phyloP scores from a whole-genome alignment of 805 yeast genomes.

The Soucietia sequanensis region DNA sequence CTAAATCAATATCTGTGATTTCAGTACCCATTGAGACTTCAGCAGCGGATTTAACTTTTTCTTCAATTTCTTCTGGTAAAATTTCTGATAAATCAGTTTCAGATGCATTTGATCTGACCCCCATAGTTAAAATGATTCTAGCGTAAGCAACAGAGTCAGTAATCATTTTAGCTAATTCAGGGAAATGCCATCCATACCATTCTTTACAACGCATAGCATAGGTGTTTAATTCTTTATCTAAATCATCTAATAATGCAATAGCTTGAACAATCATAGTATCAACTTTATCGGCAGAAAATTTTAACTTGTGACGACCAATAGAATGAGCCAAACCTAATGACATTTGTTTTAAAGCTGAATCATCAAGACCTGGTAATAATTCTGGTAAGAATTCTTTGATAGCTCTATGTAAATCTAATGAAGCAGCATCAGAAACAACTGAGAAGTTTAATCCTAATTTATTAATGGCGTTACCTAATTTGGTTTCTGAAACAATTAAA shows the following conservation, averaged over 20 bases:
- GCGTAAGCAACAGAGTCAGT: conserved; percentile 96
- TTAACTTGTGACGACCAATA: conserved; percentile 96
- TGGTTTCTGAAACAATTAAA: conserved; percentile 90
- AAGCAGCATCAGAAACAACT: conserved; percentile 92
- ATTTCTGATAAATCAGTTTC: conserved; percentile 72
- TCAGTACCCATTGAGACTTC: conserved; percentile 99
- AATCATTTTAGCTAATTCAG: conserved; percentile 96
- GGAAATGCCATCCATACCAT: conserved; percentile 99
- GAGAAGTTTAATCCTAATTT: conserved; percentile 85
- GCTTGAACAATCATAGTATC: conserved; percentile 99
- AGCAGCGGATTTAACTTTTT: conserved; percentile 86
- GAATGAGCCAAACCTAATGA: conserved; percentile 98
- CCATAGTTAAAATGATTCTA: conserved; percentile 90
- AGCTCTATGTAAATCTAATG: conserved; percentile 92
- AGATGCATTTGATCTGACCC: conserved; percentile 85
- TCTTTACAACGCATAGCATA: conserved; percentile 99
- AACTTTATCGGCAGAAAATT: conserved; percentile 96
- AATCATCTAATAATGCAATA: conserved; percentile 91
- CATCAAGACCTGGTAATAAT: conserved; percentile 88
- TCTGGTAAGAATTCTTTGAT: conserved; percentile 93
- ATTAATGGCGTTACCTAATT: conserved; percentile 94
- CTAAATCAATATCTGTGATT: conserved; percentile 86
- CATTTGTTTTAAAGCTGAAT: conserved; percentile 85
- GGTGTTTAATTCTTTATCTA: conserved; percentile 96
- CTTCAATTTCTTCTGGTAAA: conserved; percentile 47